These are phyloP conservation scores for Parathielavia hyrcaniae DNA, from an alignment of 495 filamentous ascomycete genomes.

Conservation along the genomic window DNA sequence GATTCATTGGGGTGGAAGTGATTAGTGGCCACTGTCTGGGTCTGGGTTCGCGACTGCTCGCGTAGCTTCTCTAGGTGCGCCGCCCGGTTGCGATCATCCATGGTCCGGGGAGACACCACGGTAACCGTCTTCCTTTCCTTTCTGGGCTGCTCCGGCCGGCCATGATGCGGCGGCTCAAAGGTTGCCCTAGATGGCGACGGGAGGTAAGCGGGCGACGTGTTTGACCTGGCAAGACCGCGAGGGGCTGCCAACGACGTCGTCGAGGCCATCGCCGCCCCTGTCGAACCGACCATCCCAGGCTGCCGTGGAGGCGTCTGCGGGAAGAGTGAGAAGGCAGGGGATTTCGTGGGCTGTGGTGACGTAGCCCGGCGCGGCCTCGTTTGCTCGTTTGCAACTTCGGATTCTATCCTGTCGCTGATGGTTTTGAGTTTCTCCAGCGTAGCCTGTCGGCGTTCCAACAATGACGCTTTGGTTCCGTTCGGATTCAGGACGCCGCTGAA, in stretches of 20 bases:
- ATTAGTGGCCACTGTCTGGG: slow-evolving; percentile 9
- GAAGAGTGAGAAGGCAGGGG: slow-evolving; percentile 60
- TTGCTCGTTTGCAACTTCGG: slow-evolving; percentile 31
- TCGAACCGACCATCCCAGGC: slow-evolving; percentile 26
- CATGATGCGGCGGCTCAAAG: slow-evolving; percentile 22
- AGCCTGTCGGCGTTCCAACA: slow-evolving; percentile 63
- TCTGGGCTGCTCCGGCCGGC: not conserved
- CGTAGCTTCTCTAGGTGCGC: slow-evolving; percentile 27
- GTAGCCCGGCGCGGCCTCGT: slow-evolving; percentile 44
- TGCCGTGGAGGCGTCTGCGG: slow-evolving; percentile 47
- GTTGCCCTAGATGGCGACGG: slow-evolving; percentile 39
- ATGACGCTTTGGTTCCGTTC: slow-evolving; percentile 33
- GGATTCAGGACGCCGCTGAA: slow-evolving; percentile 67
- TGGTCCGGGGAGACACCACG: slow-evolving; percentile 29
- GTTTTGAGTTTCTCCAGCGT: slow-evolving; percentile 58
- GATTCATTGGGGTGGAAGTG: slow-evolving; percentile 43
- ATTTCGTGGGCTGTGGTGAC: slow-evolving; percentile 54
- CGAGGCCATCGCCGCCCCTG: slow-evolving; percentile 1
- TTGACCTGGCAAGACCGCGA: slow-evolving; percentile 49
- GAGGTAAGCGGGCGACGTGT: slow-evolving; percentile 51
- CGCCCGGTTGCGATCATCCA: slow-evolving; percentile 28
- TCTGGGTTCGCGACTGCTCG: slow-evolving; percentile 17
- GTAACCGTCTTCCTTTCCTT: slow-evolving; percentile 29
- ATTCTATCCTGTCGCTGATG: slow-evolving; percentile 40
- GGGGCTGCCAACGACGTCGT: slow-evolving; percentile 18